Evolutionary conservation across 2,329 filamentous ascomycete species (phyloP).

Genomic region (Aspergillus sp.): DNA sequence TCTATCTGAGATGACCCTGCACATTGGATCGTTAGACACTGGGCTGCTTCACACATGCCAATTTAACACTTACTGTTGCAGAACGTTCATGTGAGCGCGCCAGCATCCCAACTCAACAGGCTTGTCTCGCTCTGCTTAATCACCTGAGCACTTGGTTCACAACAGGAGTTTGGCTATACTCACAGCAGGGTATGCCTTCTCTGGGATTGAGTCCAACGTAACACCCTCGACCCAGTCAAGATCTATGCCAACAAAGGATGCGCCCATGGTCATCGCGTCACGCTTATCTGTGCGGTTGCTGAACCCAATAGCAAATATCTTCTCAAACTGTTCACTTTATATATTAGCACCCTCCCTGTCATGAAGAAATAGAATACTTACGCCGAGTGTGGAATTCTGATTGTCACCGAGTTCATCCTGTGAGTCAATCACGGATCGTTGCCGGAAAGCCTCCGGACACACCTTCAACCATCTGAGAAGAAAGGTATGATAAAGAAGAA

Average conservation of each 20-base stretch:
- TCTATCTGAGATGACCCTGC: background rate
- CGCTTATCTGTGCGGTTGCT: constrained; percentile 2
- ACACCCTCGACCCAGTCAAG: background rate
- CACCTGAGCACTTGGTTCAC: background rate
- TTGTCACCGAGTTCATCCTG: background rate
- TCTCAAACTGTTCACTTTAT: background rate
- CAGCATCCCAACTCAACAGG: background rate
- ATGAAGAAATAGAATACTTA: background rate
- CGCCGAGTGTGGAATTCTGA: constrained; percentile 1
- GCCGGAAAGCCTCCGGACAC: background rate
- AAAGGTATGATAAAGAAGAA: background rate
- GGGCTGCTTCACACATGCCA: background rate
- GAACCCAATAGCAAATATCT: constrained; percentile 3
- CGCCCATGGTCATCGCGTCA: constrained; percentile 1
- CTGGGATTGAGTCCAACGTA: too few relatives aligned
- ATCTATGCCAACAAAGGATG: background rate
- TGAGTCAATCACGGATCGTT: background rate
- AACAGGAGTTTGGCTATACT: too few relatives aligned
- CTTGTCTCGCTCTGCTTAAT: background rate
- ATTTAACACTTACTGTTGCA: background rate
- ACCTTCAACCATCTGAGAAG: background rate
- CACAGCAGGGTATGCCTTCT: too few relatives aligned
- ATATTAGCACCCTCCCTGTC: background rate
- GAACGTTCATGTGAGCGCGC: constrained; percentile 1
- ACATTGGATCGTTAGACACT: too few relatives aligned